phyloP scores from a whole-genome alignment of 2,329 filamentous ascomycete genomes.

The Arthrobotrys conoides region DNA sequence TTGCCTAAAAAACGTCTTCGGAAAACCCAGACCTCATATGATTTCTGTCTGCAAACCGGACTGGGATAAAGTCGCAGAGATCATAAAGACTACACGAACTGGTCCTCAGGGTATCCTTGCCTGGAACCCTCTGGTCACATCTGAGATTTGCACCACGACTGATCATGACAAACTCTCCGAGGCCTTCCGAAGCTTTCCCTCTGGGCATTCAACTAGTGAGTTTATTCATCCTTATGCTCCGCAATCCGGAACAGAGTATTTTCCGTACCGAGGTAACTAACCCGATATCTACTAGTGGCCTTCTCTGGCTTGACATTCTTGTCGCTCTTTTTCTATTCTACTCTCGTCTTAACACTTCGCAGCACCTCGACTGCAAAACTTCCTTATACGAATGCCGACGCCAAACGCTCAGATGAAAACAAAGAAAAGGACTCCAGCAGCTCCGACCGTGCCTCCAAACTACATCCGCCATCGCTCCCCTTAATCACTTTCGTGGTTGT shows the following conservation, averaged over 20 bases:
- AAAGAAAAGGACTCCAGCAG: neutral
- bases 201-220: constrained; percentile 77
- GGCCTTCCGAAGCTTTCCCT: constrained; percentile 87
- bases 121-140: constrained; percentile 79
- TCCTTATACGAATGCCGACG: constrained; percentile 31
- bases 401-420: constrained; percentile 16
- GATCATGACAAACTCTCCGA: constrained; percentile 77
- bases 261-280: constrained; percentile 65
- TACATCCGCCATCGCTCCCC: constrained; percentile 57
- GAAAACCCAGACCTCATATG: constrained; percentile 76
- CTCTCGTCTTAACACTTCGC: constrained; percentile 77
- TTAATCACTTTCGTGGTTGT: constrained; percentile 51
- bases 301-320: constrained; percentile 87
- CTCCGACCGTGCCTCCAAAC: constrained; percentile 20
- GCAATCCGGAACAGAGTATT: constrained; percentile 27
- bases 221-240: constrained; percentile 60
- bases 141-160: constrained; percentile 79
- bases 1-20: constrained; percentile 82
- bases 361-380: constrained; percentile 46
- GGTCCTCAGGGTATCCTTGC: constrained; percentile 70
- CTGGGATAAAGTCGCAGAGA: constrained; percentile 73
- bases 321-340: constrained; percentile 86
- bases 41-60: constrained; percentile 83
- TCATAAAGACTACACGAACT: constrained; percentile 74
- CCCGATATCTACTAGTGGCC: constrained; percentile 68